Percentiles rank a stretch among this genome's conserved stretches.
Conservation (phyloP, 345 rosid genomes). For the Acer negundo region DNA sequence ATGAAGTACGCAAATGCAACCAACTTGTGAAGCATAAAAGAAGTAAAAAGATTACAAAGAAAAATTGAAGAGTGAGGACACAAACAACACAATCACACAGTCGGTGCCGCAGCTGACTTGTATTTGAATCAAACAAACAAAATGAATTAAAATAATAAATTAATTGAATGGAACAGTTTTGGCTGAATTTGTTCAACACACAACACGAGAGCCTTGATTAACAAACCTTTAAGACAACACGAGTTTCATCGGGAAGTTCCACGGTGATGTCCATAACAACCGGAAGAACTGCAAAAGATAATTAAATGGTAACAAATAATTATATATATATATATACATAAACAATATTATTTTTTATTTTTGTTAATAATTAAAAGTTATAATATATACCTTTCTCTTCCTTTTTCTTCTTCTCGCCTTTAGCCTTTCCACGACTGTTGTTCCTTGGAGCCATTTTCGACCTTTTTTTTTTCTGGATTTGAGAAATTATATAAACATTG, state of each 20-base stretch:
- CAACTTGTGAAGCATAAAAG: slow-evolving; percentile 10
- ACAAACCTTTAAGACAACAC: slow-evolving; percentile 73
- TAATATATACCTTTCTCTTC: slow-evolving; percentile 75
- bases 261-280: slow-evolving; percentile 79
- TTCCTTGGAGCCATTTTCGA: slow-evolving; percentile 89
- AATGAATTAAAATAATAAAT: not conserved
- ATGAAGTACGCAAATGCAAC: slow-evolving; percentile 13
- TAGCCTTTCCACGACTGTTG: slow-evolving; percentile 91
- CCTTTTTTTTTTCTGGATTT: slow-evolving; percentile 20
- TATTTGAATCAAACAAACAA: not conserved
- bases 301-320: not conserved
- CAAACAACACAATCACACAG: slow-evolving; percentile 9
- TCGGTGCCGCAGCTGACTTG: slow-evolving; percentile 19
- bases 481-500: not conserved
- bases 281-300: slow-evolving; percentile 72
- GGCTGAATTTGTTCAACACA: slow-evolving; percentile 4
- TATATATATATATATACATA: slow-evolving; percentile 3
- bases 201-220: slow-evolving; percentile 13
- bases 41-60: slow-evolving; percentile 10
- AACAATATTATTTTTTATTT: slow-evolving; percentile 1
- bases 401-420: slow-evolving; percentile 96
- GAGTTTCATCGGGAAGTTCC: slow-evolving; percentile 83
- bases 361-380: not conserved
- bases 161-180: not conserved
- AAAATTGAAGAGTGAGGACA: slow-evolving; percentile 17